Conservation (phyloP, 1,284 basidiomycete species). For the Laetiporus sulphureus region DNA sequence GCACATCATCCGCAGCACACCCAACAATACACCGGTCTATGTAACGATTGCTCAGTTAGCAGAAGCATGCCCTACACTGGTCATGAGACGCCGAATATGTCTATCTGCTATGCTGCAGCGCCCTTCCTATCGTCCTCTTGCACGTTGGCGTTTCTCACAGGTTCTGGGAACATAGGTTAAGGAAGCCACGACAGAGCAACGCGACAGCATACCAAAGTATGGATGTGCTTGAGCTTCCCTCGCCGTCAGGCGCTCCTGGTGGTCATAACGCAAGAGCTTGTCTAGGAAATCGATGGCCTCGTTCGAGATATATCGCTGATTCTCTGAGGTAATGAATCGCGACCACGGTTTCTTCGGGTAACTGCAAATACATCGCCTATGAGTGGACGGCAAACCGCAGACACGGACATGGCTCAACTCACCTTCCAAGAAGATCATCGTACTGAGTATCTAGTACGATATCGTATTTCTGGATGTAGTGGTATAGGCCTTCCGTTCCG, state of each 20-base stretch:
- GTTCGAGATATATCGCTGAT: conserved; percentile 96
- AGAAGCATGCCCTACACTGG: not conserved
- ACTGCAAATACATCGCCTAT: conserved; percentile 31
- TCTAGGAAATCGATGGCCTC: conserved; percentile 97
- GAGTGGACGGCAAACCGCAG: not conserved
- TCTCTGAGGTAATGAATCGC: conserved; percentile 89
- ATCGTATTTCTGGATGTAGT: conserved; percentile 89
- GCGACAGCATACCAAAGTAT: conserved; percentile 66
- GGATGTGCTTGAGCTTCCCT: conserved; percentile 84
- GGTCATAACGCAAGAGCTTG: conserved; percentile 93
- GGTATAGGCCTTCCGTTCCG: conserved; percentile 92
- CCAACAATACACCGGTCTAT: conserved; percentile 7
- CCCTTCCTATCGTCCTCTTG: conserved; percentile 68
- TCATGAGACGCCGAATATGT: conserved; percentile 3
- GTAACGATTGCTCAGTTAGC: conserved; percentile 5
- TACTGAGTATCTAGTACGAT: conserved; percentile 90
- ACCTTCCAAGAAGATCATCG: conserved; percentile 84
- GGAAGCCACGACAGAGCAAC: conserved; percentile 18
- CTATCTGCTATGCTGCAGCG: conserved; percentile 46
- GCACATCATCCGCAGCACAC: conserved; percentile 7
- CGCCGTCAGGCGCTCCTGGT: conserved; percentile 94
- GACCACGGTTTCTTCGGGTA: conserved; percentile 95
- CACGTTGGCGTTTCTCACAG: conserved; percentile 47
- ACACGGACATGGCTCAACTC: conserved; percentile 10
- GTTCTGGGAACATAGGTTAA: conserved; percentile 35